These are phyloP conservation scores for Pichia sp. DNA, from an alignment of 1,139 yeast species.

Conservation along the genomic window DNA sequence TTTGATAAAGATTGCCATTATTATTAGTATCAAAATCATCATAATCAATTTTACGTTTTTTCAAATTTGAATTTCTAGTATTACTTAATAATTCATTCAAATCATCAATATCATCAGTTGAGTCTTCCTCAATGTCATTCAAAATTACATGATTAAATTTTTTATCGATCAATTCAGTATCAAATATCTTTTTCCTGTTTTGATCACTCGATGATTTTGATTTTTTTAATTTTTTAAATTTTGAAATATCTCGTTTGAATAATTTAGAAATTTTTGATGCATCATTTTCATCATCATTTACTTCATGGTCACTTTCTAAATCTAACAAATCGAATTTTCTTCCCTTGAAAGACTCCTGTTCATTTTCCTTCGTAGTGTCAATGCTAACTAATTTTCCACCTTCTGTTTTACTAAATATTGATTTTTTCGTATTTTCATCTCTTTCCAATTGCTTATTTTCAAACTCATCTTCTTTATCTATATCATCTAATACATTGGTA, in stretches of 20 bases:
- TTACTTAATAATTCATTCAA: conserved; percentile 30
- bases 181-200: conserved; percentile 14
- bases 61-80: conserved; percentile 38
- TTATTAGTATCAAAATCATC: conserved; percentile 20
- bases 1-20: conserved; percentile 14
- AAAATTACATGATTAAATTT: conserved; percentile 30
- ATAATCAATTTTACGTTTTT: conserved; percentile 10
- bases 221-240: conserved; percentile 23
- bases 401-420: conserved; percentile 20
- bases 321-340: conserved; percentile 25
- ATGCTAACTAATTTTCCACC: conserved; percentile 11
- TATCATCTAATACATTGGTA: conserved; percentile 16
- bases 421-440: conserved; percentile 30
- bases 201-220: conserved; percentile 8
- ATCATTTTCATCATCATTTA: conserved; percentile 28
- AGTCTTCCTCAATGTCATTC: conserved; percentile 27
- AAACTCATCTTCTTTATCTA: conserved; percentile 31
- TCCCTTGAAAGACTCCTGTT: not conserved
- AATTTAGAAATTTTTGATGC: conserved; percentile 26
- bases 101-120: conserved; percentile 36
- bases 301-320: conserved; percentile 31
- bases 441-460: conserved; percentile 40
- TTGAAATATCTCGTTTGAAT: conserved; percentile 22
- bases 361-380: not conserved
- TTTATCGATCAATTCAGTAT: conserved; percentile 21